These are phyloP conservation scores for Plasmodium yoelii DNA, from an alignment of 169 alveolate genomes.

Conservation along the genomic window DNA sequence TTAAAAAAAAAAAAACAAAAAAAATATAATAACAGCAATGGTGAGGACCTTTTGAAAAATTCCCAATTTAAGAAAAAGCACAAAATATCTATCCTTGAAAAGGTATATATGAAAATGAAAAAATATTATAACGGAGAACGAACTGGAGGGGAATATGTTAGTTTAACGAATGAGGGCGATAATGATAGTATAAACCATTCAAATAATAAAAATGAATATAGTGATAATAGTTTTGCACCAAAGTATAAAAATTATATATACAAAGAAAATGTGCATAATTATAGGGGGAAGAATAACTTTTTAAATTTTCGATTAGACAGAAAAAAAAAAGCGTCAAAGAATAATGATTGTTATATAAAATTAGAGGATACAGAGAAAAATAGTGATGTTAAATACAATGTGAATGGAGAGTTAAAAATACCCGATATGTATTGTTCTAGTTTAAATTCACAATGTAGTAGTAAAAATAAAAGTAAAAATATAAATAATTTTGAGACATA, in stretches of 20 bases:
- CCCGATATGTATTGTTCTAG: background rate
- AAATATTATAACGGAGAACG: background rate
- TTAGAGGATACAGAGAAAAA: constrained; percentile 5
- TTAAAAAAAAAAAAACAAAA: constrained; percentile 30
- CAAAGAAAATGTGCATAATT: too few species aligned
- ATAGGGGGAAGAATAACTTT: constrained; percentile 13
- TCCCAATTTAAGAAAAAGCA: background rate
- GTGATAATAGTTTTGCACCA: too few species aligned
- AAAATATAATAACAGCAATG: background rate
- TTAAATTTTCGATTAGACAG: constrained; percentile 31
- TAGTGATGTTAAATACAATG: background rate
- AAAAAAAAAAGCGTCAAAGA: background rate
- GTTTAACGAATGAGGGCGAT: too few species aligned
- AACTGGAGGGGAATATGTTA: background rate
- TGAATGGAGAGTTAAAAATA: background rate
- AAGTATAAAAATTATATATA: too few species aligned
- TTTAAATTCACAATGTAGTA: background rate
- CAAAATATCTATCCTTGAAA: background rate
- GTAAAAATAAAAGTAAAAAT: too few species aligned
- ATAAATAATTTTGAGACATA: too few species aligned
- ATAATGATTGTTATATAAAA: background rate
- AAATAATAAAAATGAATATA: too few species aligned
- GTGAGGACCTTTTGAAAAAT: background rate
- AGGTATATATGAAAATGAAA: constrained; percentile 1
- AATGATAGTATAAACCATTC: too few species aligned